Base-by-base conservation (phyloP, 371 early-diverging fungal genomes). In the Saksenaea oblongispora region DNA sequence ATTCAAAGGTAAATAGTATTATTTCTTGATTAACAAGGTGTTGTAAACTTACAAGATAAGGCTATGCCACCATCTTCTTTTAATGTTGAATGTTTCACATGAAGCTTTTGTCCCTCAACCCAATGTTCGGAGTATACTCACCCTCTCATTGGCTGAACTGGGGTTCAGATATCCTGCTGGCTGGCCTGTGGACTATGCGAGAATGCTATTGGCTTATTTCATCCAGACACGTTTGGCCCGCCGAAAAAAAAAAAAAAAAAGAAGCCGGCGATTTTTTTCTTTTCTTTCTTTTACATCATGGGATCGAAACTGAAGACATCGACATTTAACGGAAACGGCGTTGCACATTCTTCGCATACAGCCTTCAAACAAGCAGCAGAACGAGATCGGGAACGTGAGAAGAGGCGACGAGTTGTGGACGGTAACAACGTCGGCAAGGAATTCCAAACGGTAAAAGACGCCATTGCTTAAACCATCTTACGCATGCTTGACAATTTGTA, bases 351-450 rank as follows among this genome's bases (percentile, higher is more conserved):
- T 7, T 58, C 58, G 22, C 58, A 58, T n/a, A 58, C 58, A 24
- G 58, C 58, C 3, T 58, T 64, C 62, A 55, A 57, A 57, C 61
- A 70, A 61, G 42, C 65, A 13, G 44, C 60, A 9, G 78, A 78
- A 18, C 64, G 65, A 35, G 74, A 75, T 36, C 71, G 73, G 61
- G 80, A 80, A 31, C 73, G 80, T 54, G 80, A 79, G 41, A 80
- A 77, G 59, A 70, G 73, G 63, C 69, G 75, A 61, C 60, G 75
- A 55, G 69, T 66, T 15, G 71, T 61, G 34, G 72, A 76, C 27
- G 62, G 64, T 26, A 70, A 56, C 26, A 76, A 76, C 56, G 77
- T 80, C 58, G 80, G 80, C 42, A 80, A 80, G 64, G 80, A 80
- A 59, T 80, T 80, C 53, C 80, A 80, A 64, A 80, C 80, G 15